phyloP scores from a whole-genome alignment of 257 asterid genomes.

The Solanum sejunctum region DNA sequence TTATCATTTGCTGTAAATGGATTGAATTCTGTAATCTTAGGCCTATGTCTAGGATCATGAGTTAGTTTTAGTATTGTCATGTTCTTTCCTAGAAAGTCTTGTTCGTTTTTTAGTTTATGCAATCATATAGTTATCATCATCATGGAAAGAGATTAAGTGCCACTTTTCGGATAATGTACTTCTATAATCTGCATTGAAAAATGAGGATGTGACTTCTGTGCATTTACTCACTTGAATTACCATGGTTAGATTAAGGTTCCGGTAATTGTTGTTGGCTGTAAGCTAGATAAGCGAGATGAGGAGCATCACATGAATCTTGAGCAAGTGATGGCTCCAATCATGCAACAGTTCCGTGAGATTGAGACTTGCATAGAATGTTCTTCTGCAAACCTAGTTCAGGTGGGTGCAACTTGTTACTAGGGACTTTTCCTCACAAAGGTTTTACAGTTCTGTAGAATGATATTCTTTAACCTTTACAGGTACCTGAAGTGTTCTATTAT shows the following conservation, averaged over 20 bases:
- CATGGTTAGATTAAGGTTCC: slow-evolving; percentile 68
- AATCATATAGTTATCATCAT: not conserved
- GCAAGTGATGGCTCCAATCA: slow-evolving; percentile 64
- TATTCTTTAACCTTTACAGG: slow-evolving; percentile 23
- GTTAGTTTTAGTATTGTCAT: not conserved
- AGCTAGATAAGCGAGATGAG: slow-evolving; percentile 71
- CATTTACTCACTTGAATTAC: not conserved
- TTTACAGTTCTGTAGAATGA: slow-evolving; percentile 3
- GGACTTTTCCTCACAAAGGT: not conserved
- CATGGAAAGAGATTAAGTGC: not conserved
- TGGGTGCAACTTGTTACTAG: slow-evolving; percentile 12
- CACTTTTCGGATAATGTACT: not conserved
- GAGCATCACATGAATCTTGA: slow-evolving; percentile 55
- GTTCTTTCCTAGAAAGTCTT: not conserved
- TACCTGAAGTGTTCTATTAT: slow-evolving; percentile 82
- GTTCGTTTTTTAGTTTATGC: not conserved
- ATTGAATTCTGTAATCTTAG: not conserved
- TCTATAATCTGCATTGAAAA: not conserved
- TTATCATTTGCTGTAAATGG: not conserved
- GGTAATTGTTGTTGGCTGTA: slow-evolving; percentile 89
- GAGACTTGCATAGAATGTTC: slow-evolving; percentile 96
- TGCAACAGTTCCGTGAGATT: slow-evolving; percentile 91
- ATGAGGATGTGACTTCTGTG: not conserved
- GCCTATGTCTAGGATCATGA: not conserved
- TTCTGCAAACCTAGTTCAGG: slow-evolving; percentile 84